These are phyloP conservation scores for Arbutus unedo DNA, from an alignment of 148 eudicot species.

Conservation along the genomic window DNA sequence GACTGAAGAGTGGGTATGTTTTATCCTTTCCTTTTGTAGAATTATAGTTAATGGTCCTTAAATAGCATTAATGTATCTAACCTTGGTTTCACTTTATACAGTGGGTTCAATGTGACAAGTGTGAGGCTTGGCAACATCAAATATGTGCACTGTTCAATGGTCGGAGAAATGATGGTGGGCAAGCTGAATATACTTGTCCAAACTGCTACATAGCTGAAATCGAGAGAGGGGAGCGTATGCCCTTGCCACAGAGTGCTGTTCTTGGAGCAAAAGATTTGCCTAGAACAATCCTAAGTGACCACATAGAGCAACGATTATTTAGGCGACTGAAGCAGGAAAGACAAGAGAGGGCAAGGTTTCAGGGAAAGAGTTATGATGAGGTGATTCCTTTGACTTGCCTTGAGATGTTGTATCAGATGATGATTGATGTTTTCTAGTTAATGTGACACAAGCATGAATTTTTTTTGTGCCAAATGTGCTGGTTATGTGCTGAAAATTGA, in stretches of 20 bases:
- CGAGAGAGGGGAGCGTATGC: slow-evolving; percentile 76
- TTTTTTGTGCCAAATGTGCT: neutral
- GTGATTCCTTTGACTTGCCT: slow-evolving; percentile 34
- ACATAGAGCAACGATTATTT: slow-evolving; percentile 74
- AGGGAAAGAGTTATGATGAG: slow-evolving; percentile 84
- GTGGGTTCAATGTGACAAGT: slow-evolving; percentile 99
- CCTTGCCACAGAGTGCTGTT: slow-evolving; percentile 92
- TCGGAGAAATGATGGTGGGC: slow-evolving; percentile 92
- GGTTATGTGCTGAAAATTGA: slow-evolving; percentile 3
- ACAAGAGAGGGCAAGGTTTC: slow-evolving; percentile 70
- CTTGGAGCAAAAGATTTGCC: slow-evolving; percentile 99
- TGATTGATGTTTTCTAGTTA: neutral
- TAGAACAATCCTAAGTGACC: slow-evolving; percentile 86
- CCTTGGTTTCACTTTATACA: slow-evolving; percentile 38
- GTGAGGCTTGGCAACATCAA: slow-evolving; percentile 99
- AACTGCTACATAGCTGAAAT: slow-evolving; percentile 83
- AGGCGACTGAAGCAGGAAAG: slow-evolving; percentile 67
- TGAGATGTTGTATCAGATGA: neutral
- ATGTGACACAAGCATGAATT: neutral
- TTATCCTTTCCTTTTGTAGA: neutral
- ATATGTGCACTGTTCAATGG: slow-evolving; percentile 96
- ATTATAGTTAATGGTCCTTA: slow-evolving; percentile 1
- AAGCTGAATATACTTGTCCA: slow-evolving; percentile 98
- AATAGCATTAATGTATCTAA: slow-evolving; percentile 8
- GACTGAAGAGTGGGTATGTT: slow-evolving; percentile 93